phyloP scores from a whole-genome alignment of 148 eudicot species.

The Silene uniflora region DNA sequence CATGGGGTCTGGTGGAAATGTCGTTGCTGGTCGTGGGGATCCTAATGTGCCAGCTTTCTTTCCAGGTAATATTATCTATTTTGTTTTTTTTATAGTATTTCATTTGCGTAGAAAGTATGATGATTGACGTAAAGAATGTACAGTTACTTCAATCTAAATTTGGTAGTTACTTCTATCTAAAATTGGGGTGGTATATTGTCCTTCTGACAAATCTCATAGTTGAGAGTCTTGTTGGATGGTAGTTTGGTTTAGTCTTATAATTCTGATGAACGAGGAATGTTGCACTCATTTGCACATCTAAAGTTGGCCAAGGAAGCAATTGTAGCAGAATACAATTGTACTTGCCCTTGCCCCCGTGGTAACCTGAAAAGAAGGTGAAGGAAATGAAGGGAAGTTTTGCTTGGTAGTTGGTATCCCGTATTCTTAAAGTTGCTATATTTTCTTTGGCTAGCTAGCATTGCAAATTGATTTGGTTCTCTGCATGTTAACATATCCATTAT shows the following conservation, averaged over 20 bases:
- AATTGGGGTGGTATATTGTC: neutral
- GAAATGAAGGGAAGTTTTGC: too few species aligned
- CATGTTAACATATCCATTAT: neutral
- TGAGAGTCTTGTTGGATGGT: too few species aligned
- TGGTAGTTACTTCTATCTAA: too few species aligned
- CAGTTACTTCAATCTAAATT: too few species aligned
- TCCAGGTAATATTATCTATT: slow-evolving; percentile 49
- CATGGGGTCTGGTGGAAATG: slow-evolving; percentile 54
- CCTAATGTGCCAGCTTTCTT: slow-evolving; percentile 68
- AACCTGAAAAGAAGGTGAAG: neutral
- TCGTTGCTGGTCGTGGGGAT: slow-evolving; percentile 64
- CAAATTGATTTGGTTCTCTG: neutral
- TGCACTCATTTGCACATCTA: neutral
- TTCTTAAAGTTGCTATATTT: neutral
- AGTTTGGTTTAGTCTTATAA: too few species aligned
- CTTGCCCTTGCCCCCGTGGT: neutral
- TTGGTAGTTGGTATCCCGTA: neutral
- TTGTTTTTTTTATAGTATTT: neutral
- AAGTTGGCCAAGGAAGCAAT: neutral
- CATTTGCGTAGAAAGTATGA: neutral
- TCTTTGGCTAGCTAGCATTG: neutral
- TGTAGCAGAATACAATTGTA: neutral
- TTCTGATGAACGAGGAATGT: neutral
- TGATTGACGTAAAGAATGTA: neutral
- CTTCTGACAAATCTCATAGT: neutral